Evolutionary conservation across 1,284 basidiomycete species (phyloP).

Genomic region (Singerocomus rubriflavus): DNA sequence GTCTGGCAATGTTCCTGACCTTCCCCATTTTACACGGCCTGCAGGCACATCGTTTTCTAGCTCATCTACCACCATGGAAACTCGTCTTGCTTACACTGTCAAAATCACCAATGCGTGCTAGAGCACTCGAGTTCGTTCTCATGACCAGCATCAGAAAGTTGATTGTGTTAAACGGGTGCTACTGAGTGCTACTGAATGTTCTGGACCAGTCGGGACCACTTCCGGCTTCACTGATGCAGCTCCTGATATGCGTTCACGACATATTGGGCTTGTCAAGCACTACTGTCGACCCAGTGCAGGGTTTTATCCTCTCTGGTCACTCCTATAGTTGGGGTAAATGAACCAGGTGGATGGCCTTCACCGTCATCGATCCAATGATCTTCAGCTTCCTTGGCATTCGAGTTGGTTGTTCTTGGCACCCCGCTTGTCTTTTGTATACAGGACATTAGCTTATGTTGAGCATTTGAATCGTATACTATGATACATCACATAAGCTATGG

Average conservation of each 20-base stretch:
- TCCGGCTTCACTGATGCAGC: conserved; percentile 3
- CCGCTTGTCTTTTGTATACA: not conserved
- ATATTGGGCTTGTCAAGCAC: not conserved
- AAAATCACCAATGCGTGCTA: conserved; percentile 17
- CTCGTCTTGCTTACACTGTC: conserved; percentile 23
- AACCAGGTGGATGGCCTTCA: not conserved
- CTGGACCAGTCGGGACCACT: too few species aligned
- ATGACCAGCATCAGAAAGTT: not conserved
- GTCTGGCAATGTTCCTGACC: conserved; percentile 3
- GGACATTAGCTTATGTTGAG: too few species aligned
- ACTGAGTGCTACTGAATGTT: too few species aligned
- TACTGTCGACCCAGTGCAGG: not conserved
- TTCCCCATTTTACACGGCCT: conserved; percentile 7
- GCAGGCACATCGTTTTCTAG: conserved; percentile 25
- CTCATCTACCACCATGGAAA: conserved; percentile 24
- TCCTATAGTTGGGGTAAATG: not conserved
- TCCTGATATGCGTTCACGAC: not conserved
- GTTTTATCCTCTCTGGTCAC: not conserved
- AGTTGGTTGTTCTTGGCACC: conserved; percentile 1
- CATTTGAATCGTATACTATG: too few species aligned
- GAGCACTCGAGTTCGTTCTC: conserved; percentile 16
- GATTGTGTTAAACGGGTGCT: too few species aligned
- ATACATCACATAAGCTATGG: too few species aligned
- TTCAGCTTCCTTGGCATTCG: not conserved
- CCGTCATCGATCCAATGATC: too few species aligned